Percentiles rank a stretch among this genome's conserved stretches.
These are phyloP conservation scores for Cryptosporidium sp. DNA, from an alignment of 169 alveolate genomes.

Conservation along the genomic window DNA sequence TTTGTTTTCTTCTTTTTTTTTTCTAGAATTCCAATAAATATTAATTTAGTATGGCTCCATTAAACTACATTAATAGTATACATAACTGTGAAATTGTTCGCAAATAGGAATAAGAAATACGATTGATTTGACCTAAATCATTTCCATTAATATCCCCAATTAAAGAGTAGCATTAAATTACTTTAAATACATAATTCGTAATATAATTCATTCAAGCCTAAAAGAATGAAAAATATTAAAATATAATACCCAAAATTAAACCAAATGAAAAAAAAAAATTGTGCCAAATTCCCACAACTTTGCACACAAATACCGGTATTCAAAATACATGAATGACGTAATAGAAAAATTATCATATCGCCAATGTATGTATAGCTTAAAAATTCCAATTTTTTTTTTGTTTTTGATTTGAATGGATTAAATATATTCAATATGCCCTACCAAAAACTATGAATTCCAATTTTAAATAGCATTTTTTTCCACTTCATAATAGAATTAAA, in stretches of 20 bases:
- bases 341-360: too few species aligned
- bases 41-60: constrained; percentile 6
- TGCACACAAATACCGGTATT: neutral
- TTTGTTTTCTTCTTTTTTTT: neutral
- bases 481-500: too few species aligned
- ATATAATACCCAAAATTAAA: too few species aligned
- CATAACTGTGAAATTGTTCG: neutral
- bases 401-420: neutral
- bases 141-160: neutral
- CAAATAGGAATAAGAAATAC: neutral
- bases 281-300: neutral
- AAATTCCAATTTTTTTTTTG: neutral
- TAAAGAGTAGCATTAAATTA: too few species aligned
- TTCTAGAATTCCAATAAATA: neutral
- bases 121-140: neutral
- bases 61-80: neutral
- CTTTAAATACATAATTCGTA: neutral
- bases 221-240: neutral
- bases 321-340: neutral
- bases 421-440: neutral
- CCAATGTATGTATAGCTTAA: neutral
- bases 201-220: too few species aligned
- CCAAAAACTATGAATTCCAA: too few species aligned
- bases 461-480: too few species aligned
- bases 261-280: too few species aligned